These are phyloP conservation scores for Chytriomyces sp. DNA, from an alignment of 192 early-diverging fungal species.

Conservation along the genomic window DNA sequence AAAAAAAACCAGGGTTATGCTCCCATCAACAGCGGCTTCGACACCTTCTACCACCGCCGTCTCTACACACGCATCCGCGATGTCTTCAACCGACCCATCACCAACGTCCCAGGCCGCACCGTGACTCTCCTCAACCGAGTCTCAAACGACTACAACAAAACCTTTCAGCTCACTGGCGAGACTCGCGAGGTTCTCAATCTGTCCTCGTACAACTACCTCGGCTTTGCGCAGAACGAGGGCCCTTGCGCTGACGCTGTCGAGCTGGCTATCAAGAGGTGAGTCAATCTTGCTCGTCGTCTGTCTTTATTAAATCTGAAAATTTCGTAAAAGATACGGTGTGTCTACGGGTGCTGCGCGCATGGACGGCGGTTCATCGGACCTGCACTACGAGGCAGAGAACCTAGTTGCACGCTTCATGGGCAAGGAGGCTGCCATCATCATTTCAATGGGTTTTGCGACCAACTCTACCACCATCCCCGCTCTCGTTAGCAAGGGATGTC, in stretches of 20 bases:
- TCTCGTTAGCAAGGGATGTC: conserved; percentile 78
- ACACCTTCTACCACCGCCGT: conserved; percentile 92
- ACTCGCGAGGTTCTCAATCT: conserved; percentile 85
- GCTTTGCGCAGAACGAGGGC: conserved; percentile 91
- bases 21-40: conserved; percentile 93
- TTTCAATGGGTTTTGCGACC: conserved; percentile 97
- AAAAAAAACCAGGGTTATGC: conserved; percentile 76
- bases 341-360: conserved; percentile 66
- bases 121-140: conserved; percentile 85
- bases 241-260: conserved; percentile 96
- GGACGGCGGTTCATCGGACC: conserved; percentile 73
- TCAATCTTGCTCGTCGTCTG: neutral
- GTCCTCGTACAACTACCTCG: conserved; percentile 97
- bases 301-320: neutral
- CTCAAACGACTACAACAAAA: conserved; percentile 82
- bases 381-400: conserved; percentile 80
- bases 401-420: conserved; percentile 91
- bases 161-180: conserved; percentile 84
- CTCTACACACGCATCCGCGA: conserved; percentile 89
- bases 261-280: conserved; percentile 62
- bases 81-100: conserved; percentile 93
- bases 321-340: conserved; percentile 61
- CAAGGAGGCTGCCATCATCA: conserved; percentile 81
- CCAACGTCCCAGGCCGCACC: conserved; percentile 86
- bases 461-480: conserved; percentile 94